Conservation (phyloP, 2,329 filamentous ascomycete genomes). For the Zymoseptoria passerinii region DNA sequence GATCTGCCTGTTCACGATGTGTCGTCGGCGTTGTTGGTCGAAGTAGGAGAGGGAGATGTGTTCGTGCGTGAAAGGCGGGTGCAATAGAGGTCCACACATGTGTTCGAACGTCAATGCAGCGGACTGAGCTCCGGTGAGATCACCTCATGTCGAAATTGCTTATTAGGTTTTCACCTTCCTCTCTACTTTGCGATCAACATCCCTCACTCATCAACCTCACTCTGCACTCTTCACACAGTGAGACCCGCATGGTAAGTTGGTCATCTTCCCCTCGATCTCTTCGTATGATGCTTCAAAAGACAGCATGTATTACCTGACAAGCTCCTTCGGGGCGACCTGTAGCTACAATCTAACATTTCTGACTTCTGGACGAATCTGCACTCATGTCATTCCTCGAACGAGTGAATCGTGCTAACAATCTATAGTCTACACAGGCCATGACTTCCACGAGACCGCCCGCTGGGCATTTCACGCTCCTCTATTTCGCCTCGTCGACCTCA, state of each 20-base stretch:
- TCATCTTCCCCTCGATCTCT: background rate
- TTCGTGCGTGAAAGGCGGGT: background rate
- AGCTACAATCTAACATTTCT: slow-evolving; percentile 20
- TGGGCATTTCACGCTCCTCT: slow-evolving; percentile 70
- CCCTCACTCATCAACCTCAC: background rate
- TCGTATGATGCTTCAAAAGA: slow-evolving; percentile 27
- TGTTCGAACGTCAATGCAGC: background rate
- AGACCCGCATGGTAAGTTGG: background rate
- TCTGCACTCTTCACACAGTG: background rate
- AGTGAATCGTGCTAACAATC: background rate
- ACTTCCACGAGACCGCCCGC: slow-evolving; percentile 41
- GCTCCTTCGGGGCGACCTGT: slow-evolving; percentile 16
- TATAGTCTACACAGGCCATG: slow-evolving; percentile 24
- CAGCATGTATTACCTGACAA: slow-evolving; percentile 45
- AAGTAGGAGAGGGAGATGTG: background rate
- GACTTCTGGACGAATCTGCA: background rate
- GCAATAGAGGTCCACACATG: background rate
- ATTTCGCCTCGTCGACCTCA: slow-evolving; percentile 68
- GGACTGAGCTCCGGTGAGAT: background rate
- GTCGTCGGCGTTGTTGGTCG: background rate
- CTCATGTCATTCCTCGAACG: background rate
- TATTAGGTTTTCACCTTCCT: background rate
- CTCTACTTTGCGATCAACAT: background rate
- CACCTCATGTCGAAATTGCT: background rate
- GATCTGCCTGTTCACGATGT: background rate